Conservation (phyloP, 495 filamentous ascomycete genomes). For the Aspergillus diversus region DNA sequence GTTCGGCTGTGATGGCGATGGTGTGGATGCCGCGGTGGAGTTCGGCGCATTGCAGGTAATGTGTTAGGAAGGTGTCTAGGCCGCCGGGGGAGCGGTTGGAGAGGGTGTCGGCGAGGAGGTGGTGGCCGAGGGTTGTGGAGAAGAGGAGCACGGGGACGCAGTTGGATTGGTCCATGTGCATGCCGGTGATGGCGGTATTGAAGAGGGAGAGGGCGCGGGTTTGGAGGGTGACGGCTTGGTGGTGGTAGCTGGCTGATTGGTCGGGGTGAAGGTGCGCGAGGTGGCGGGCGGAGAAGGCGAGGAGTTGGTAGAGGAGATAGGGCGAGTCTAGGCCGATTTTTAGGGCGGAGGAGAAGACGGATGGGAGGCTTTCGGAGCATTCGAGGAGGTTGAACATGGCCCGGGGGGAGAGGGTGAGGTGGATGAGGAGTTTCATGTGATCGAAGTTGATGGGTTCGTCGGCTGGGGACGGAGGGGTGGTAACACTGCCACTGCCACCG, state of each 20-base stretch:
- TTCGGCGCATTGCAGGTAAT: constrained; percentile 37
- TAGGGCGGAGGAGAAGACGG: neutral
- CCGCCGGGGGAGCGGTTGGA: neutral
- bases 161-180: constrained; percentile 9
- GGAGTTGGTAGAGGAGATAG: constrained; percentile 46
- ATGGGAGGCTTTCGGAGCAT: neutral
- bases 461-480: neutral
- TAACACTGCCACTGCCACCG: neutral
- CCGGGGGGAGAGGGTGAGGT: constrained; percentile 18
- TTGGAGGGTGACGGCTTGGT: constrained; percentile 50
- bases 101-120: constrained; percentile 17
- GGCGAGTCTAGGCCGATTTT: constrained; percentile 27
- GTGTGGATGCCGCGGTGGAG: constrained; percentile 45
- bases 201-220: constrained; percentile 47
- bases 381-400: constrained; percentile 17
- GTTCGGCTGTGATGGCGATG: constrained; percentile 32
- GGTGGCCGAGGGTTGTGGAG: constrained; percentile 10
- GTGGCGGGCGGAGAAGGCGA: constrained; percentile 49
- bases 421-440: constrained; percentile 32
- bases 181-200: constrained; percentile 32
- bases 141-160: constrained; percentile 14
- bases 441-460: constrained; percentile 27
- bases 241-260: constrained; percentile 33
- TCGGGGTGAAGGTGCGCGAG: constrained; percentile 38
- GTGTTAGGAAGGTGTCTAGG: constrained; percentile 30